These are phyloP conservation scores for Solanum ossicruentum DNA, from an alignment of 257 asterid genomes.

Conservation along the genomic window DNA sequence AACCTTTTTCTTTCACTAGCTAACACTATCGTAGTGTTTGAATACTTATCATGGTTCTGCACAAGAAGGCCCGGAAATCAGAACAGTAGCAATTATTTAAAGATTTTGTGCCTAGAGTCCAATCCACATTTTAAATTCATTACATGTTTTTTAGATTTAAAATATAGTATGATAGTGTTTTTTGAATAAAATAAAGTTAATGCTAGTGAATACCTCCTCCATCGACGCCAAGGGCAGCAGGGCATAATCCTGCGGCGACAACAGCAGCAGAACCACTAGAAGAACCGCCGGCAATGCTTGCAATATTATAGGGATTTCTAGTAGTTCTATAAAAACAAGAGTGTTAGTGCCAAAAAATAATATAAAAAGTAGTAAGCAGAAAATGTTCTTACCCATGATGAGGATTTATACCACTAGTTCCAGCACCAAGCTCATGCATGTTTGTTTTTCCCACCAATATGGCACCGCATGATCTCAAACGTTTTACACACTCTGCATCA, in stretches of 20 bases:
- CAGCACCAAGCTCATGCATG: slow-evolving; percentile 98
- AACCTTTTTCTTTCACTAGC: too few relatives aligned
- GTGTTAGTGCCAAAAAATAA: not conserved
- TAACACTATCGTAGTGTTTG: too few relatives aligned
- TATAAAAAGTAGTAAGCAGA: not conserved
- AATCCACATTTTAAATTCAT: too few relatives aligned
- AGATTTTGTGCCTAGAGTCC: too few relatives aligned
- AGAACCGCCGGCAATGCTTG: slow-evolving; percentile 80
- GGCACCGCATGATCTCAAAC: slow-evolving; percentile 79
- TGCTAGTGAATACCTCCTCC: slow-evolving; percentile 60
- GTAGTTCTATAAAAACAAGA: slow-evolving; percentile 27
- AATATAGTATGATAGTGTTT: too few relatives aligned
- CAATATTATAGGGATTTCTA: slow-evolving; percentile 60
- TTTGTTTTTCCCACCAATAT: slow-evolving; percentile 79
- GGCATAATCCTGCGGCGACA: slow-evolving; percentile 92
- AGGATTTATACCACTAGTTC: slow-evolving; percentile 92
- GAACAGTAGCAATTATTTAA: too few relatives aligned
- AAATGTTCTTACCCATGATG: slow-evolving; percentile 58
- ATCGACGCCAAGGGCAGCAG: slow-evolving; percentile 84
- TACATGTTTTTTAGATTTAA: too few relatives aligned
- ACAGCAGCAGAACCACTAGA: slow-evolving; percentile 97
- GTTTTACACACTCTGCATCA: slow-evolving; percentile 66
- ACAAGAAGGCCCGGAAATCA: too few relatives aligned
- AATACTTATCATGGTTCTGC: too few relatives aligned
- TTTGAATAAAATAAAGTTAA: too few relatives aligned